A percentile compares a stretch with the other conserved stretches of the same genome.
phyloP scores from a whole-genome alignment of 1,139 yeast species.

The Lodderomyces margitis region DNA sequence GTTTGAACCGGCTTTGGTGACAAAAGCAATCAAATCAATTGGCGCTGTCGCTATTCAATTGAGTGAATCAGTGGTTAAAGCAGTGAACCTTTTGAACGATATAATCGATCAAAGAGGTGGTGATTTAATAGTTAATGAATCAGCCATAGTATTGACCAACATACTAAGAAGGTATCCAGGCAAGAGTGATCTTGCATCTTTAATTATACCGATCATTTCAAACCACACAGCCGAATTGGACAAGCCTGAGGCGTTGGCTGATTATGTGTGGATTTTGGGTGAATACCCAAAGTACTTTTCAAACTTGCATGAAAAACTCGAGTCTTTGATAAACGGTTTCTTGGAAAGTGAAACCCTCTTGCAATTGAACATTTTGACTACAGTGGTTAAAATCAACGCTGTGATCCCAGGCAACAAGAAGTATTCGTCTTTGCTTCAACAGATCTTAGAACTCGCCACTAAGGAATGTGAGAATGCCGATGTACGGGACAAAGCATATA shows the following conservation, averaged over 20 bases:
- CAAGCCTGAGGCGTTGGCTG: conserved; percentile 62
- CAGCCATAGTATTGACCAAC: conserved; percentile 73
- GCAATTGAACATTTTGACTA: conserved; percentile 73
- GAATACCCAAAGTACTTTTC: conserved; percentile 81
- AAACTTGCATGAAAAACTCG: conserved; percentile 40
- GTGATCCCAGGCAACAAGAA: conserved; percentile 25
- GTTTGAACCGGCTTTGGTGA: conserved; percentile 85
- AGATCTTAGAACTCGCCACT: conserved; percentile 73
- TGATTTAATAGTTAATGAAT: conserved; percentile 76
- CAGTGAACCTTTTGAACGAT: conserved; percentile 75
- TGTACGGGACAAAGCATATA: conserved; percentile 89
- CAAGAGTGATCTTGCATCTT: conserved; percentile 54
- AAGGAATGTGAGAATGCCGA: conserved; percentile 85
- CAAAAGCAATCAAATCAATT: conserved; percentile 77
- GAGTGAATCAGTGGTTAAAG: conserved; percentile 56
- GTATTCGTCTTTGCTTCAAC: conserved; percentile 56
- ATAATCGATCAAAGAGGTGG: conserved; percentile 73
- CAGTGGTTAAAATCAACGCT: conserved; percentile 74
- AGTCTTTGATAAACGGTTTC: conserved; percentile 58
- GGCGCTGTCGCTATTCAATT: conserved; percentile 89
- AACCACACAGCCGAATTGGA: conserved; percentile 58
- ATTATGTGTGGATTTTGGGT: conserved; percentile 89
- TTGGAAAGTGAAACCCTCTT: conserved; percentile 70
- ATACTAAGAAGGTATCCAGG: conserved; percentile 78
- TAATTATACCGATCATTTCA: conserved; percentile 68